Conservation (phyloP, 345 rosid genomes). For the Heritiera fomes region DNA sequence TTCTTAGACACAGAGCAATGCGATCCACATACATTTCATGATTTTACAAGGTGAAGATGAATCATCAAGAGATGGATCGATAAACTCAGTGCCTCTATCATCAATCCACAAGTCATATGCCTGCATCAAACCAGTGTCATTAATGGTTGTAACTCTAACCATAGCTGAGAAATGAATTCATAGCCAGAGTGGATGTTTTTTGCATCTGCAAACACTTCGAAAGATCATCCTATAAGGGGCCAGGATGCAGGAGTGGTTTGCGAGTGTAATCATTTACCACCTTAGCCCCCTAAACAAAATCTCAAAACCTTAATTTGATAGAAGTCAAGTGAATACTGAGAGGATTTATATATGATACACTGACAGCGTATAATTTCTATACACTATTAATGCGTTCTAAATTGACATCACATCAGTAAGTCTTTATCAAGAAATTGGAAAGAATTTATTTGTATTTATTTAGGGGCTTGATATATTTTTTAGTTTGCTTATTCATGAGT, state of each 20-base stretch:
- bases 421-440: no score
- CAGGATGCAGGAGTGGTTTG: not conserved
- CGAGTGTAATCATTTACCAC: not conserved
- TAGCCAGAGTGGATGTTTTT: not conserved
- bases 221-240: not conserved
- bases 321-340: not conserved
- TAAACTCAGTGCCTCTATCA: slow-evolving; percentile 4
- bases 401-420: no score
- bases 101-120: slow-evolving; percentile 21
- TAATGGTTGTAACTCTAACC: not conserved
- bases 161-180: not conserved
- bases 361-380: no score
- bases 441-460: no score
- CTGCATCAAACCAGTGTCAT: not conserved
- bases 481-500: no score
- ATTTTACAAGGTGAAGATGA: slow-evolving; percentile 22
- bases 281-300: not conserved
- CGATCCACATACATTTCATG: slow-evolving; percentile 21
- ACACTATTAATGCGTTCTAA: no score
- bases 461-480: no score
- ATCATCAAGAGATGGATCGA: slow-evolving; percentile 22
- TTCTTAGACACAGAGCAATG: slow-evolving; percentile 24
- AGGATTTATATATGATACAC: no score
- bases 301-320: not conserved
- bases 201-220: not conserved